Evolutionary conservation across 2,329 filamentous ascomycete genomes (phyloP), one percentile per base, ranked within the genome.

Genomic region (Beauveria sp.): DNA sequence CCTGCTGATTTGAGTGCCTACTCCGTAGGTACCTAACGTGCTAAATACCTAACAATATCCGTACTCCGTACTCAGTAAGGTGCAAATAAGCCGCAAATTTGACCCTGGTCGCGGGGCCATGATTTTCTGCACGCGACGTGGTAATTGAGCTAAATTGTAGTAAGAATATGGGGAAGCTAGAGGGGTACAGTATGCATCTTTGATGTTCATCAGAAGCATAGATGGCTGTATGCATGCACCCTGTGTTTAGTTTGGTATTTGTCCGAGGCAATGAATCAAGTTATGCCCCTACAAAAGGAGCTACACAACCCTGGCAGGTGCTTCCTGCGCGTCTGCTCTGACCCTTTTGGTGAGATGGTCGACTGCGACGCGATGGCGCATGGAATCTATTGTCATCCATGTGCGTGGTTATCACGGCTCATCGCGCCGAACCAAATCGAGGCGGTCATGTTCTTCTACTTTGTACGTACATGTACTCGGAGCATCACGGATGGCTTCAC

Each of bases 91-190:
- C 52, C 22, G 52, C 52, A 43, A 46, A 47, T 47, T 34, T 42
- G 34, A 57, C 42, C 54, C 54, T 10, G 28, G 53, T 47, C 53
- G 28, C 42, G 24, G 53, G 53, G 40, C 40, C 28, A 38, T 18
- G 9, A 5, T 45, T 9, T 14, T 50, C 30, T 22, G 45, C 43
- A 50, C 43, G 45, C 43, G 45, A 58, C 50, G 55, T 58, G 47
- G 45, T 50, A 50, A 58, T 50, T 16, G 20, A 20, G 22, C 28
- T 24, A 28, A 52, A 51, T 47, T 28, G 20, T 49, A n/a, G 43
- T 58, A 45, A 58, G 46, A 49, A 45, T 58, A 38, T 49, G 55
- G 45, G 45, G 55, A 49, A 58, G 42, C 45, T 14, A 16, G 55
- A 30, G 30, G 45, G 5, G 20, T 24, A 24, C 22, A 24, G 22